Percentiles rank a stretch among this genome's conserved stretches.
Conservation (phyloP, 2,329 filamentous ascomycete species). For the Aspergillus ochraceus region DNA sequence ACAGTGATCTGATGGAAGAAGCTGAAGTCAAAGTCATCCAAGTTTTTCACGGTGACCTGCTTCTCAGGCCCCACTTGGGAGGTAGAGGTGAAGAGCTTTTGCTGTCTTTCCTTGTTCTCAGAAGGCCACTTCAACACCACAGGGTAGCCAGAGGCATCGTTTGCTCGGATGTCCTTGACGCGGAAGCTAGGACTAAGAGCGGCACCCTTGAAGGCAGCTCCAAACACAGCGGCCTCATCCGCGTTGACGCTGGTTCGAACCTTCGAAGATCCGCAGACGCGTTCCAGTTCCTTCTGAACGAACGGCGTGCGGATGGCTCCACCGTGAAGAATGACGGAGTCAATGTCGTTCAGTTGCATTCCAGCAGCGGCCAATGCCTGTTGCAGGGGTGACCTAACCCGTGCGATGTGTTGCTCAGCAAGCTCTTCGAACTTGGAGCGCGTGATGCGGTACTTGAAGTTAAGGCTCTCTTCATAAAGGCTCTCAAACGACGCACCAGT, state of each 20-base stretch:
- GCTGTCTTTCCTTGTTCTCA: constrained; percentile 69
- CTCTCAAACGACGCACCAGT: constrained; percentile 80
- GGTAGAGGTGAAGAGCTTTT: constrained; percentile 78
- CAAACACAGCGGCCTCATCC: constrained; percentile 94
- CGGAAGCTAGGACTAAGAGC: constrained; percentile 92
- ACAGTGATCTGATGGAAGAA: constrained; percentile 72
- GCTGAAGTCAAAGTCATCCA: constrained; percentile 74
- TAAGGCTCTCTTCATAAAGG: constrained; percentile 79
- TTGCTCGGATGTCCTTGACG: constrained; percentile 90
- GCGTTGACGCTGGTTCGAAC: constrained; percentile 93
- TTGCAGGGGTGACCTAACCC: constrained; percentile 69
- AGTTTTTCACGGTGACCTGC: constrained; percentile 79
- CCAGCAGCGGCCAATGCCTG: constrained; percentile 73
- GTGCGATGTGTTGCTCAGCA: constrained; percentile 64
- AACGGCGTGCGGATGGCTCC: constrained; percentile 90
- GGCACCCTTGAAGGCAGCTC: constrained; percentile 90
- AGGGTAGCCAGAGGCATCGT: constrained; percentile 73
- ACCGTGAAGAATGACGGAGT: constrained; percentile 91
- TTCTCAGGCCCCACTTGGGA: constrained; percentile 78
- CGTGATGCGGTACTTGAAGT: constrained; percentile 87
- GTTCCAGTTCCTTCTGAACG: constrained; percentile 85
- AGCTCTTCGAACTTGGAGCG: constrained; percentile 80
- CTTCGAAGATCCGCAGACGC: constrained; percentile 66
- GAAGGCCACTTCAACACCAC: constrained; percentile 74
- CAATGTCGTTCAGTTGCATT: constrained; percentile 71